A percentile compares a stretch with the other conserved stretches of the same genome.
phyloP scores from a whole-genome alignment of 768 basidiomycete genomes.

The Tulasnella sp. region DNA sequence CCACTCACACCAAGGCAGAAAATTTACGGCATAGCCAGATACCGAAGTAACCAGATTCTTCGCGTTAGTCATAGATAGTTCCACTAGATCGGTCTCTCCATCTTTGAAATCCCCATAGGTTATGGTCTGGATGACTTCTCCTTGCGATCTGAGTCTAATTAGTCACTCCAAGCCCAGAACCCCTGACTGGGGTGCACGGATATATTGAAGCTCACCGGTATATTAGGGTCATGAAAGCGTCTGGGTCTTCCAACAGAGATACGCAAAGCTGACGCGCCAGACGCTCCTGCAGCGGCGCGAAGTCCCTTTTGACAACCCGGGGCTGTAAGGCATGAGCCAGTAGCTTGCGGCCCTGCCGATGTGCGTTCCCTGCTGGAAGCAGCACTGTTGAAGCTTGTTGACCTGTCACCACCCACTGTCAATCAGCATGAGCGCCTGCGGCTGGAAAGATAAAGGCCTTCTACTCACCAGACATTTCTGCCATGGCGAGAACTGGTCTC shows the following conservation, averaged over 20 bases:
- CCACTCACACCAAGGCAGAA: constrained; percentile 19
- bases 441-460: constrained; percentile 3
- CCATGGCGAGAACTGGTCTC: constrained; percentile 23
- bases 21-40: constrained; percentile 17
- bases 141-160: constrained; percentile 26
- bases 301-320: neutral
- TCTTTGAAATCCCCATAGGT: constrained; percentile 27
- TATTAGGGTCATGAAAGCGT: constrained; percentile 1
- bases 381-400: too few relatives aligned
- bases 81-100: constrained; percentile 24
- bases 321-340: constrained; percentile 9
- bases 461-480: constrained; percentile 13
- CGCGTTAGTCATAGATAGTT: neutral
- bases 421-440: too few relatives aligned
- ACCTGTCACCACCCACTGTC: too few relatives aligned
- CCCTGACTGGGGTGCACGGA: too few relatives aligned
- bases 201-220: constrained; percentile 6
- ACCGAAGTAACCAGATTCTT: neutral
- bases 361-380: too few relatives aligned
- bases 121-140: constrained; percentile 26
- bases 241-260: constrained; percentile 1
- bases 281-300: neutral
- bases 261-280: neutral
- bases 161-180: too few relatives aligned
- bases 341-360: neutral